These are phyloP conservation scores for Rhizophora apiculata DNA, from an alignment of 345 rosid species.

Conservation along the genomic window DNA sequence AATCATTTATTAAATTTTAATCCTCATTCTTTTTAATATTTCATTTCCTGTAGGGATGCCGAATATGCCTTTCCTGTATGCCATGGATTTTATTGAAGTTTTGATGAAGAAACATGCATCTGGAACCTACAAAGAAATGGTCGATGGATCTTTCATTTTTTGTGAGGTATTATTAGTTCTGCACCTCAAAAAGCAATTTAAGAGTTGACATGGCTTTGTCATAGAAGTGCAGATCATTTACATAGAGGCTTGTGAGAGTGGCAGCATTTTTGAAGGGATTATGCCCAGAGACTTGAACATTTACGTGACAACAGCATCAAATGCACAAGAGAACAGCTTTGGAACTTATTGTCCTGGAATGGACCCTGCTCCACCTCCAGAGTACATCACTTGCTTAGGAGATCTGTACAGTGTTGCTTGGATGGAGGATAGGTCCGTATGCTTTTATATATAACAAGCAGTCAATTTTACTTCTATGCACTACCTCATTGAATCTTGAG, in stretches of 20 bases:
- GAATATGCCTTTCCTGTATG: conserved; percentile 67
- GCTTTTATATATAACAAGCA: neutral
- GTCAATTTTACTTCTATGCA: too few species aligned
- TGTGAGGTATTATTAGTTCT: neutral
- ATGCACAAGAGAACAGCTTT: conserved; percentile 84
- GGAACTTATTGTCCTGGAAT: conserved; percentile 92
- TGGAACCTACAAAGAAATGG: conserved; percentile 76
- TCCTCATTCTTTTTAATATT: neutral
- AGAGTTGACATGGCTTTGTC: conserved; percentile 7
- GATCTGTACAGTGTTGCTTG: conserved; percentile 90
- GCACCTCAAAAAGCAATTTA: neutral
- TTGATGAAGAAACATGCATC: conserved; percentile 82
- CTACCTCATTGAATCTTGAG: too few species aligned
- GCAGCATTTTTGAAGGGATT: conserved; percentile 83
- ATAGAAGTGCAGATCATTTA: conserved; percentile 52
- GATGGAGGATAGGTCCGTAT: conserved; percentile 87
- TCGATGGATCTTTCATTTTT: conserved; percentile 16
- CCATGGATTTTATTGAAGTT: conserved; percentile 73
- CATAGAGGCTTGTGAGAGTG: conserved; percentile 95
- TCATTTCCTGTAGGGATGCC: conserved; percentile 68
- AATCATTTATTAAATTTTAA: too few species aligned
- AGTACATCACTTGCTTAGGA: conserved; percentile 82
- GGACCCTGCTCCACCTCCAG: conserved; percentile 80
- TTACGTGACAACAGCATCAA: conserved; percentile 89
- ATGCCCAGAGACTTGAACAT: conserved; percentile 74